These are phyloP conservation scores for Rhamnella rubrinervis DNA, from an alignment of 331 rosid genomes.

Conservation along the genomic window DNA sequence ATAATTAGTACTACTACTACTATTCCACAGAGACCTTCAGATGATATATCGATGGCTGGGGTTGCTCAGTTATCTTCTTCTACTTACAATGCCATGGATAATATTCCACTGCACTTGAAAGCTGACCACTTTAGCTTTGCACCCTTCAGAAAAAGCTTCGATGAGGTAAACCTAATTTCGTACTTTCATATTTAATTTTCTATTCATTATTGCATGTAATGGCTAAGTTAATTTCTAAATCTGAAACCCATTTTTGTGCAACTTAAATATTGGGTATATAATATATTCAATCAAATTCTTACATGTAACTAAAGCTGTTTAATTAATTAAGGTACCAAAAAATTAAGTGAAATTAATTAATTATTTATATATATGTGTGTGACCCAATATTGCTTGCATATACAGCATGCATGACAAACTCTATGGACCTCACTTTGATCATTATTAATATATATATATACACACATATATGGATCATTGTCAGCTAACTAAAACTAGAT, in stretches of 20 bases:
- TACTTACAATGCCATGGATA: constrained; percentile 48
- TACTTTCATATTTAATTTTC: not conserved
- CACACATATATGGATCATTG: constrained; percentile 19
- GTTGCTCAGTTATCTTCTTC: constrained; percentile 33
- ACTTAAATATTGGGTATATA: no score
- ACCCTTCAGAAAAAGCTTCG: constrained; percentile 66
- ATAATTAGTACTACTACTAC: constrained; percentile 8
- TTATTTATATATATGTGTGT: not conserved
- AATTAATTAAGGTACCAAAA: no score
- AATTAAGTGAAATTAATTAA: no score
- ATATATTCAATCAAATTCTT: no score
- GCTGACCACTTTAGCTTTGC: constrained; percentile 69
- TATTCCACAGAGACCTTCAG: constrained; percentile 40
- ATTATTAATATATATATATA: not conserved
- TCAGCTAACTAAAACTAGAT: constrained; percentile 37
- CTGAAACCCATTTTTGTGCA: not conserved
- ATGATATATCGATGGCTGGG: constrained; percentile 47
- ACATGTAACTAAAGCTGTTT: no score
- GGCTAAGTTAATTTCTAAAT: not conserved
- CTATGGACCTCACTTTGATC: constrained; percentile 26
- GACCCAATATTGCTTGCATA: constrained; percentile 54
- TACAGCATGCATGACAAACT: constrained; percentile 39
- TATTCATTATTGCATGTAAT: not conserved
- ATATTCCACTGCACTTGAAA: constrained; percentile 48
- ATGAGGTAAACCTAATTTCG: constrained; percentile 54